A percentile compares a stretch with the other conserved stretches of the same genome.
Conservation (phyloP, 805 yeast species). For the Zygotorulaspora sp. region DNA sequence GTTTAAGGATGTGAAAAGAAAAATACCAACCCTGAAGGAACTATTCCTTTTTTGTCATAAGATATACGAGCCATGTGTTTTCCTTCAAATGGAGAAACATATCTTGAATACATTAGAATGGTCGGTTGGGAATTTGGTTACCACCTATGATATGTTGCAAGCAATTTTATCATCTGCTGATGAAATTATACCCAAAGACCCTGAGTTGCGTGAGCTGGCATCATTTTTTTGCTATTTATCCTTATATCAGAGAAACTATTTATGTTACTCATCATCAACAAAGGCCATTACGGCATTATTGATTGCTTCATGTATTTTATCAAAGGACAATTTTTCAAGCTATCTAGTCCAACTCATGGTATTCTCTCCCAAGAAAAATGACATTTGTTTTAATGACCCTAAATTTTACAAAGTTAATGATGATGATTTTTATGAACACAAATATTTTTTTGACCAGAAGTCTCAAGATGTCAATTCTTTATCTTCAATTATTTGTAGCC, state of each 20-base stretch:
- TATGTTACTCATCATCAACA: slow-evolving; percentile 44
- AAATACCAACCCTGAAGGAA: slow-evolving; percentile 63
- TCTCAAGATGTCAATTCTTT: slow-evolving; percentile 1
- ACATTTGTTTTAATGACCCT: slow-evolving; percentile 9
- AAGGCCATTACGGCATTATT: slow-evolving; percentile 48
- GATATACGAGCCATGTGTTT: slow-evolving; percentile 57
- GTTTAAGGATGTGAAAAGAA: slow-evolving; percentile 58
- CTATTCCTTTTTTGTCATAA: slow-evolving; percentile 61
- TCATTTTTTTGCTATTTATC: slow-evolving; percentile 53
- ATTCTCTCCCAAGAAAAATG: slow-evolving; percentile 2
- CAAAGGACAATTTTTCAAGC: slow-evolving; percentile 15
- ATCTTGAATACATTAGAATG: slow-evolving; percentile 67
- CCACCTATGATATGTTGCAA: slow-evolving; percentile 18
- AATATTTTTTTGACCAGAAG: not conserved
- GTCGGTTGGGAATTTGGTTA: slow-evolving; percentile 37
- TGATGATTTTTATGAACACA: not conserved
- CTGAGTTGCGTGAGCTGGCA: slow-evolving; percentile 29
- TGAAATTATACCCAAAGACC: slow-evolving; percentile 6
- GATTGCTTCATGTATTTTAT: slow-evolving; percentile 48
- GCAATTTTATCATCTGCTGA: slow-evolving; percentile 9
- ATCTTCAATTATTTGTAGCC: slow-evolving; percentile 10
- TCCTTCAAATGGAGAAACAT: slow-evolving; percentile 76
- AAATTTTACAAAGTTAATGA: not conserved
- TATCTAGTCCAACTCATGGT: slow-evolving; percentile 7
- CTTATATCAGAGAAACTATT: slow-evolving; percentile 45